Percentiles rank a stretch among this genome's conserved stretches.
These are phyloP conservation scores for Talaromyces pinophilus DNA, from an alignment of 2,329 filamentous ascomycete genomes.

Conservation along the genomic window DNA sequence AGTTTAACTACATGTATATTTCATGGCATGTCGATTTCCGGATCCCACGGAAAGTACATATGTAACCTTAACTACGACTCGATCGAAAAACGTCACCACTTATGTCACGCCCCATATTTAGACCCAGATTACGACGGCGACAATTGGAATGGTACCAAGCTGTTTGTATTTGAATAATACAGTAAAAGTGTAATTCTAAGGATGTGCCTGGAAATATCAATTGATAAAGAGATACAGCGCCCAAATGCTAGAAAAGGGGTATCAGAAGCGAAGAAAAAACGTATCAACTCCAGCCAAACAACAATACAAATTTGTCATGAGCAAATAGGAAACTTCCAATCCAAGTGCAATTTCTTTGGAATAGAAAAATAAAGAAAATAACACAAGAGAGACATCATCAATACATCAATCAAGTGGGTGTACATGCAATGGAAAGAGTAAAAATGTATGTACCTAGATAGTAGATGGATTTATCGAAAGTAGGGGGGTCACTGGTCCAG, in stretches of 20 bases:
- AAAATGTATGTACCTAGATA: not conserved
- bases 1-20: too few species aligned
- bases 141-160: not conserved
- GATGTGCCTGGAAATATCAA: too few species aligned
- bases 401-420: not conserved
- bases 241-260: too few species aligned
- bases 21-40: not conserved
- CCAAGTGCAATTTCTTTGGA: too few species aligned
- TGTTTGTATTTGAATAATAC: not conserved
- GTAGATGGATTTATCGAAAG: not conserved
- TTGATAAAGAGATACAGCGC: too few species aligned
- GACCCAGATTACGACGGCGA: not conserved
- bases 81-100: not conserved
- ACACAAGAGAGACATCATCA: not conserved
- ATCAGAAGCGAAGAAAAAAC: too few species aligned
- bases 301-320: too few species aligned
- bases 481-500: not conserved
- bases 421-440: not conserved
- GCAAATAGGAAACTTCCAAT: too few species aligned
- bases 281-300: too few species aligned
- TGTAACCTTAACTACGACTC: not conserved
- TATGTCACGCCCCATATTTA: conserved; percentile 1
- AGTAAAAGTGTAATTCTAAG: too few species aligned
- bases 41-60: not conserved
- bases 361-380: not conserved